A percentile compares a stretch with the other conserved stretches of the same genome.
Evolutionary conservation across 345 rosid species (phyloP).

Genomic region (Citrus glauca): DNA sequence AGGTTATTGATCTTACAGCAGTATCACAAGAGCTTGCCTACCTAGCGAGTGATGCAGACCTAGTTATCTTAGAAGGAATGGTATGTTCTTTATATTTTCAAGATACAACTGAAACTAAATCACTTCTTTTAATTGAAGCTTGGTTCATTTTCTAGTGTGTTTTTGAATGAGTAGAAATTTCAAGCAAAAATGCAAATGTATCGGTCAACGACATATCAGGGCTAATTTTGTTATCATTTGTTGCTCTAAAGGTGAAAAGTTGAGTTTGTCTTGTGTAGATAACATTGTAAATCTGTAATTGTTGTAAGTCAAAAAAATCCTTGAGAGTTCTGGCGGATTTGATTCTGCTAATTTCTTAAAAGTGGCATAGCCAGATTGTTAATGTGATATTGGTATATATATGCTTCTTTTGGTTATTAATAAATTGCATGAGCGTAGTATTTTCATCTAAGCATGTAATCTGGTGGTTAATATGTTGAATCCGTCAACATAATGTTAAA

Average conservation of each 20-base stretch:
- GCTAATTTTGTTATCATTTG: not conserved
- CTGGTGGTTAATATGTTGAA: not conserved
- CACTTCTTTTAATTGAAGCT: not conserved
- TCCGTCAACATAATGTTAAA: not conserved
- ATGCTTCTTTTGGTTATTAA: too few relatives aligned
- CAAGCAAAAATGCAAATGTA: not conserved
- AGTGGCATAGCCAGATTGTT: not conserved
- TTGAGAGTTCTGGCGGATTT: not conserved
- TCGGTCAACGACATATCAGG: not conserved
- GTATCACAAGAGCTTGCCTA: constrained; percentile 88
- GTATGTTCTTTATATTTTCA: constrained; percentile 39
- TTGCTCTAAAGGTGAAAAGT: not conserved
- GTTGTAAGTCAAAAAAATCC: not conserved
- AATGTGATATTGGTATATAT: too few relatives aligned
- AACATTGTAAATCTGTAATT: not conserved
- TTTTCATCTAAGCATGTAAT: not conserved
- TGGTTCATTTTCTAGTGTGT: not conserved
- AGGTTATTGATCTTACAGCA: constrained; percentile 96
- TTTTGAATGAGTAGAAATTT: not conserved
- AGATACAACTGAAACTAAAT: not conserved
- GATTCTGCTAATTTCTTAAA: not conserved
- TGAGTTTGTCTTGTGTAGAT: too few relatives aligned
- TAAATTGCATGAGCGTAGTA: not conserved
- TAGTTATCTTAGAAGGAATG: constrained; percentile 97
- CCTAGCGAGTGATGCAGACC: constrained; percentile 80